Base-by-base conservation (phyloP, 345 rosid genomes). In the Dovyalis caffra region DNA sequence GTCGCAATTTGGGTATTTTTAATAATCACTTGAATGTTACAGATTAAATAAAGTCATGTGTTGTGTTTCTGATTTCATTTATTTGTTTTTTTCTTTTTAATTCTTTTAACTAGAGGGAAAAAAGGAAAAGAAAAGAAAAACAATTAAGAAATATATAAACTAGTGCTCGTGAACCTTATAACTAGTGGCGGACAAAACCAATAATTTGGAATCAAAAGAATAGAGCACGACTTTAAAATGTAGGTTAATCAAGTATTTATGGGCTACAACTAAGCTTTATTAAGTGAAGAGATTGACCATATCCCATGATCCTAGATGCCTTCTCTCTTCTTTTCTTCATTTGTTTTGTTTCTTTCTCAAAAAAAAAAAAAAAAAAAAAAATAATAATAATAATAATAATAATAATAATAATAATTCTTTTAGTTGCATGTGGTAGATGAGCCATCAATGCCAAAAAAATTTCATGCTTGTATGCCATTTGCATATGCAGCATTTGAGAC, bases 221-320 rank as follows among this genome's bases (percentile, higher is more conserved):
- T 38, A 68, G 34, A 28, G 45, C 14, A 29, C 16, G 53, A 60
- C 33, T 8, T 29, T 25, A 43, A 12, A 43, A 43, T 21, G 63
- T n/a, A 21, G 37, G 20, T 53, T 23, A 35, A 34, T 57, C 31
- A 56, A 38, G 49, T 10, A 35, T n/a, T n/a, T n/a, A n/a, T 35
- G 3, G 6, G 35, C 21, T 65, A 20, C 56, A 51, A 7, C 16
- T 25, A 23, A 28, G 15, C 25, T 68, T 68, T 26, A 29, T 64
- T 23, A 31, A 53, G 38, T 28, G 20, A 43, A 10, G 32, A 63
- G 65, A 34, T 70, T 26, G 75, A 53, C 45, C 56, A 45, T 33
- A 53, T 68, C 77, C 71, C 77, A 72, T 73, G 74, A 72, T 80
- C 71, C 70, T 43, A 45, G 64, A 65, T 61, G 74, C 71, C 20